Percentiles rank a stretch among this genome's conserved stretches.
Evolutionary conservation across 2,329 filamentous ascomycete species (phyloP).

Genomic region (Pestalotiopsis sp.): DNA sequence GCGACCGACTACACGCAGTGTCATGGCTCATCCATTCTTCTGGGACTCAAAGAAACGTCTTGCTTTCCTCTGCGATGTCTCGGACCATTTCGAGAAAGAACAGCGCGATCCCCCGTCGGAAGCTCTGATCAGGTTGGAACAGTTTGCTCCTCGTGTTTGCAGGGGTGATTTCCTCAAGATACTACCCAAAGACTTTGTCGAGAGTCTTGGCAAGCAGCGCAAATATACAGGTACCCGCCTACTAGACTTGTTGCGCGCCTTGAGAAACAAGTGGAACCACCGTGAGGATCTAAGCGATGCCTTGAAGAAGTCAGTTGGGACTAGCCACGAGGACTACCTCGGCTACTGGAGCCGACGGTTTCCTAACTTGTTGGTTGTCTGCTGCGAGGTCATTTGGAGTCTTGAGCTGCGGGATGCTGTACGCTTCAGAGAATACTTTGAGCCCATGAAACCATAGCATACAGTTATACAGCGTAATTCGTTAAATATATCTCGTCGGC

Average conservation of each 20-base stretch:
- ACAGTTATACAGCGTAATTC: not conserved
- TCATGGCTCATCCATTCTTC: slow-evolving; percentile 86
- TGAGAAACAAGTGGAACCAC: slow-evolving; percentile 96
- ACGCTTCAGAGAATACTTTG: slow-evolving; percentile 71
- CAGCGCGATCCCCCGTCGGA: slow-evolving; percentile 77
- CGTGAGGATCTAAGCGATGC: slow-evolving; percentile 93
- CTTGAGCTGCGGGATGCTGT: slow-evolving; percentile 64
- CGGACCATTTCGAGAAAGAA: slow-evolving; percentile 95
- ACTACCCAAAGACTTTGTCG: slow-evolving; percentile 81
- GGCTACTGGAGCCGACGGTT: slow-evolving; percentile 82
- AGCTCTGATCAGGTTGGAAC: slow-evolving; percentile 63
- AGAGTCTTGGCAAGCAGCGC: slow-evolving; percentile 88
- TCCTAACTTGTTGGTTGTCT: slow-evolving; percentile 75
- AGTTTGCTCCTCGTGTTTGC: slow-evolving; percentile 53
- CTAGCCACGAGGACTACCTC: slow-evolving; percentile 78
- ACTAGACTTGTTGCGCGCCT: slow-evolving; percentile 82
- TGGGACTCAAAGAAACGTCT: slow-evolving; percentile 89
- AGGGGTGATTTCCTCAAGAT: slow-evolving; percentile 76
- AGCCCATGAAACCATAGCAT: slow-evolving; percentile 29
- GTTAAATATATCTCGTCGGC: not conserved
- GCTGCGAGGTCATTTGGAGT: slow-evolving; percentile 73
- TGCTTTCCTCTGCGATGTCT: slow-evolving; percentile 92
- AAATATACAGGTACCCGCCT: slow-evolving; percentile 88
- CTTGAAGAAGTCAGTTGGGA: slow-evolving; percentile 70
- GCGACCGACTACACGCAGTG: slow-evolving; percentile 43